Conservation (phyloP, 2,329 filamentous ascomycete species). For the Didymella segeticola region DNA sequence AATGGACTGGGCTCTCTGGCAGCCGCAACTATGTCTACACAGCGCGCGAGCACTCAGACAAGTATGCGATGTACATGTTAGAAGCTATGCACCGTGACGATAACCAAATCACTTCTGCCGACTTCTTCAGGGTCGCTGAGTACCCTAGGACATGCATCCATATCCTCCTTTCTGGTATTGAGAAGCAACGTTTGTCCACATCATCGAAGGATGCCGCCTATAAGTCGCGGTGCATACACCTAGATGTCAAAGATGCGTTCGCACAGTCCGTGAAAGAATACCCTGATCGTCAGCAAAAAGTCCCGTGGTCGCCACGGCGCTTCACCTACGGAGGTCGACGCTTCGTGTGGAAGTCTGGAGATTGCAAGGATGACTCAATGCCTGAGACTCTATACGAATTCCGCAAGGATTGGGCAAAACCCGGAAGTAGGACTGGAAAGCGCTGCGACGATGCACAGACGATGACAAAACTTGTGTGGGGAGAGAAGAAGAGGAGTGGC, state of each 20-base stretch:
- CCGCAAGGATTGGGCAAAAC: constrained; percentile 43
- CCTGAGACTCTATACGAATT: constrained; percentile 48
- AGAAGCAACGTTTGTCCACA: constrained; percentile 36
- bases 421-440: constrained; percentile 46
- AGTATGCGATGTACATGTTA: constrained; percentile 46
- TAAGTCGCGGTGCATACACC: constrained; percentile 45
- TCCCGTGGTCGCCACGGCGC: constrained; percentile 48
- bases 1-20: constrained; percentile 45
- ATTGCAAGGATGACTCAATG: constrained; percentile 56
- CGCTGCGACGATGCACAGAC: constrained; percentile 41
- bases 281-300: constrained; percentile 46
- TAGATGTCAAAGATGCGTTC: constrained; percentile 39
- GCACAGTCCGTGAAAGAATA: constrained; percentile 45
- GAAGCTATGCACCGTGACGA: constrained; percentile 43
- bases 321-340: constrained; percentile 47
- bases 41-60: constrained; percentile 46
- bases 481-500: constrained; percentile 46
- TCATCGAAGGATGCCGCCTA: constrained; percentile 41
- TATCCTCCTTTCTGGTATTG: constrained; percentile 44
- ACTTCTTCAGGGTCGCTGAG: constrained; percentile 46
- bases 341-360: constrained; percentile 53
- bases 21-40: constrained; percentile 47
- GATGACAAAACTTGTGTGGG: constrained; percentile 43
- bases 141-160: constrained; percentile 43
- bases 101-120: constrained; percentile 43